Base-by-base conservation (phyloP, 148 eudicot genomes). In the Rhododendron henanense region DNA sequence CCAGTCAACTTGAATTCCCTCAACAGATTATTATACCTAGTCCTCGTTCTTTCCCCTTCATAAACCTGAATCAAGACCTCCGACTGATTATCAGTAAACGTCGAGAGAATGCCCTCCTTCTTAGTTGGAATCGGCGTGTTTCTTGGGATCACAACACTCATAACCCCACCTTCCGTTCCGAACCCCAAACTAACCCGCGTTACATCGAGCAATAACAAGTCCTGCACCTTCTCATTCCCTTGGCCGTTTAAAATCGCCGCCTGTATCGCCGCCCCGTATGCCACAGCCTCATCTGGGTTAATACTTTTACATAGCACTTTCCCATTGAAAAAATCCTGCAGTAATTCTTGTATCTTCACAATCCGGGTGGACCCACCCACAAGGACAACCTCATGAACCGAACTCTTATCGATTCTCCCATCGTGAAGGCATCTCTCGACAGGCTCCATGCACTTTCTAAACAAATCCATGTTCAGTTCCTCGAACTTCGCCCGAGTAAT, bases 241-340 rank as follows among this genome's bases (percentile, higher is more conserved):
- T 79, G 39, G 19, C 59, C 37, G 8, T 14, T 45, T 16, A 79
- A 28, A 79, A 79, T 48, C 33, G 82, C 82, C 0, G 61, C 82
- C 10, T 79, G 59, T 10, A 79, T 33, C 0, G 82, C 59, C 1
- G 82, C 82, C 14, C 82, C 82, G 3, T 79, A 48, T 55, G 81
- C 55, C 55, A 78, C 55, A 0, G 57, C 81, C 18, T 79, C 81
- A 25, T 79, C 81, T 5, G 81, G 57, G 57, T 79, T 45, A 0
- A 79, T 79, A 25, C 80, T 19, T 31, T 44, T 78, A 28, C 81
- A 78, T 4, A 47, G 81, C 55, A n/a, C 81, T 47, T 78, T 80
- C 7, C 82, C 63, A 5, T 80, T 80, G 82, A 80, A 80, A 10
- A 80, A 80, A 35, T 80, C 81, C 8, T 47, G 81, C 18, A 78